phyloP scores from a whole-genome alignment of 2,329 filamentous ascomycete genomes.

The Claviceps purpurea region DNA sequence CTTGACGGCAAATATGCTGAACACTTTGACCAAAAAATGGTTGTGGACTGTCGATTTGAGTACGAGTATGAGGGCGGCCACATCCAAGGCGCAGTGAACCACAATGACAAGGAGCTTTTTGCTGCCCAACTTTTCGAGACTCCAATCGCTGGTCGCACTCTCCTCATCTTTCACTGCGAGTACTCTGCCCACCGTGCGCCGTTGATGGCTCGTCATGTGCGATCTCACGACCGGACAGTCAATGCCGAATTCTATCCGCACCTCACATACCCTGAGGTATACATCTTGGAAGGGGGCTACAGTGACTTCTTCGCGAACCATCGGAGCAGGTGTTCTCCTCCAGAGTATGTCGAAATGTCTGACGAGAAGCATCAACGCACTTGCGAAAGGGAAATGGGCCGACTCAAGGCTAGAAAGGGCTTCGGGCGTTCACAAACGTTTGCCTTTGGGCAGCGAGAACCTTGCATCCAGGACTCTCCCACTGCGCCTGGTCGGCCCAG shows the following conservation, averaged over 20 bases:
- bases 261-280: conserved; percentile 91
- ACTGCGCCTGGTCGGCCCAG: conserved; percentile 35
- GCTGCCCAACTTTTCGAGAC: conserved; percentile 64
- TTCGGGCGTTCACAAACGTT: conserved; percentile 84
- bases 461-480: conserved; percentile 44
- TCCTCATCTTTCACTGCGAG: conserved; percentile 93
- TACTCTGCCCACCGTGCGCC: conserved; percentile 95
- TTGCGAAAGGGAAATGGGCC: conserved; percentile 89
- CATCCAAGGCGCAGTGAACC: conserved; percentile 86
- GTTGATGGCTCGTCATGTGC: conserved; percentile 89
- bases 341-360: conserved; percentile 95
- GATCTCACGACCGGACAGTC: conserved; percentile 70
- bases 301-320: conserved; percentile 80
- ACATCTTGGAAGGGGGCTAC: conserved; percentile 94
- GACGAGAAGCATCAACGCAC: conserved; percentile 82
- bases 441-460: conserved; percentile 69
- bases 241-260: conserved; percentile 80
- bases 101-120: conserved; percentile 88
- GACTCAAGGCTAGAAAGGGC: conserved; percentile 79
- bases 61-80: conserved; percentile 97
- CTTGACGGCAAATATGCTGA: conserved; percentile 72
- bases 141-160: conserved; percentile 53
- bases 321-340: conserved; percentile 71
- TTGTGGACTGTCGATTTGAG: conserved; percentile 96
- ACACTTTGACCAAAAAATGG: conserved; percentile 64